Evolutionary conservation across 2,329 filamentous ascomycete species (phyloP), one percentile per base, ranked within the genome.

Genomic region (Zopfia rhizophila): DNA sequence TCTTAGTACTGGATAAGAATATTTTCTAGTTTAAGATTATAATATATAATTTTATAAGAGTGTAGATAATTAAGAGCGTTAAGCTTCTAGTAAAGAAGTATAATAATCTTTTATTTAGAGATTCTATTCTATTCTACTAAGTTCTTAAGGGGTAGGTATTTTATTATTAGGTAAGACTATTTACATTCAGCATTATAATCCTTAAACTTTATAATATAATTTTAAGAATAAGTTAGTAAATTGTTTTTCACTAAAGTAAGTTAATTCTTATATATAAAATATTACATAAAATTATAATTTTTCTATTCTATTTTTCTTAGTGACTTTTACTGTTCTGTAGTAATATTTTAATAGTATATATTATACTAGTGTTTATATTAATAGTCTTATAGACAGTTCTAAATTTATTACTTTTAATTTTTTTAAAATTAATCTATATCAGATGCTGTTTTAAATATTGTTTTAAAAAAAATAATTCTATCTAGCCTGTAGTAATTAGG

Each of bases 31-130:
- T 37, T 18, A n/a, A n/a, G n/a, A n/a, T n/a, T n/a, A n/a, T n/a
- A n/a, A n/a, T n/a, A n/a, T n/a, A n/a, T n/a, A n/a, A n/a, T n/a
- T n/a, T n/a, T n/a, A n/a, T 37, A 12, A 18, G 33, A 21, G 33
- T 37, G 33, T 37, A 37, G 33, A 37, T 37, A 22, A 22, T 22
- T 18, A 37, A 37, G 33, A 37, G 33, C 33, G 11, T 14, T 37
- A 22, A 37, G 33, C 14, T 18, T 18, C 33, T 37, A 18, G 21
- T 16, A 18, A 14, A 37, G 33, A 7, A 37, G 33, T 18, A 14
- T 37, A 37, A 37, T 22, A 16, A 18, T 37, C 33, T 37, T 18
- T 12, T 16, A 37, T 37, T 37, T 14, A 7, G 33, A 19, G 29
- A 31, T 37, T 37, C 18, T 8, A 22, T 37, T 6, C 33, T 37